These are phyloP conservation scores for Neostapfia colusana DNA, from an alignment of 176 grass and related monocot genomes.

Conservation along the genomic window DNA sequence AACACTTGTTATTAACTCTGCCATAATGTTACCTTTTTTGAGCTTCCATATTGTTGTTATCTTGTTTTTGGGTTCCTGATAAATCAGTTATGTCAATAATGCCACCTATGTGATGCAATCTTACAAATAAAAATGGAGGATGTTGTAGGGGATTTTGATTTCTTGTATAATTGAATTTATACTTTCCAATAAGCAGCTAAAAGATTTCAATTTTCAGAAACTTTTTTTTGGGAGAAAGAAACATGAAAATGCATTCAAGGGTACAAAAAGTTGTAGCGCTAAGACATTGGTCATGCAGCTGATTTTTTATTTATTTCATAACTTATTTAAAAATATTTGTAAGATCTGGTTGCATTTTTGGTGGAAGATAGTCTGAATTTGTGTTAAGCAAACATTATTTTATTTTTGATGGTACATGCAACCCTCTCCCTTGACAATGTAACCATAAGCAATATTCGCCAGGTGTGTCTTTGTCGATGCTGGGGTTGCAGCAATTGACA, in stretches of 20 bases:
- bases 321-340: too few species aligned
- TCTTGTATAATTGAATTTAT: neutral
- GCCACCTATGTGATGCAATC: slow-evolving; percentile 15
- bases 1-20: neutral
- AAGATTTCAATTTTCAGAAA: neutral
- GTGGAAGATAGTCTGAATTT: neutral
- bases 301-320: neutral
- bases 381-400: slow-evolving; percentile 7
- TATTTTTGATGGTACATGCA: neutral
- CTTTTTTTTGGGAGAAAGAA: slow-evolving; percentile 1
- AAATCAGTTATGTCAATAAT: slow-evolving; percentile 5
- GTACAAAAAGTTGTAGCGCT: neutral
- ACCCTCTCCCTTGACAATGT: slow-evolving; percentile 22
- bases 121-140: slow-evolving; percentile 13
- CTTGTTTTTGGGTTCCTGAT: slow-evolving; percentile 11
- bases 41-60: neutral
- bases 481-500: slow-evolving; percentile 86
- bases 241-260: neutral
- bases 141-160: neutral
- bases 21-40: slow-evolving; percentile 6
- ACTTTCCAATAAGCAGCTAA: slow-evolving; percentile 18
- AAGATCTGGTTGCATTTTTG: neutral
- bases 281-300: slow-evolving; percentile 24
- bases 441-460: slow-evolving; percentile 28
- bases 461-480: slow-evolving; percentile 99